Evolutionary conservation across 345 rosid species (phyloP).

Genomic region (Heritiera fomes): DNA sequence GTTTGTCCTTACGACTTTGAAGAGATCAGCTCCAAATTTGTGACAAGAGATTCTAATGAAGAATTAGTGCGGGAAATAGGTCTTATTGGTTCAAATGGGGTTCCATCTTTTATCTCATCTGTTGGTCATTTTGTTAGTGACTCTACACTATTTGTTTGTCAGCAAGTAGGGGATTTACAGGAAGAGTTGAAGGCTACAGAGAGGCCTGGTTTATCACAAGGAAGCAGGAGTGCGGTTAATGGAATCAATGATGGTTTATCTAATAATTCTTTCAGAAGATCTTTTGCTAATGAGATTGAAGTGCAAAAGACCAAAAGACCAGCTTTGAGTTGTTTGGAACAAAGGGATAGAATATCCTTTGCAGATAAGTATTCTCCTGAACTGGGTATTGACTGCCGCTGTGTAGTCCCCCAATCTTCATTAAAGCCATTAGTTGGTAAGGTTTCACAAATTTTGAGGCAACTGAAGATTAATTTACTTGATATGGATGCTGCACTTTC

Average conservation of each 20-base stretch:
- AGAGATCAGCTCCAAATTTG: constrained; percentile 73
- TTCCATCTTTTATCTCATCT: constrained; percentile 59
- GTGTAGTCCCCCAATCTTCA: constrained; percentile 78
- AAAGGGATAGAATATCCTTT: constrained; percentile 41
- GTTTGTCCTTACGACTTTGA: constrained; percentile 64
- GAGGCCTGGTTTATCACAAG: constrained; percentile 26
- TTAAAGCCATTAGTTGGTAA: constrained; percentile 68
- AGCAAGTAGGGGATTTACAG: constrained; percentile 33
- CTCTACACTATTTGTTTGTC: constrained; percentile 41
- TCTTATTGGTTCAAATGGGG: constrained; percentile 77
- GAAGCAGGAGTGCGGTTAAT: constrained; percentile 34
- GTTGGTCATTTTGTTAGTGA: constrained; percentile 53
- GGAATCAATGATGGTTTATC: constrained; percentile 32
- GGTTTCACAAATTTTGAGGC: constrained; percentile 46
- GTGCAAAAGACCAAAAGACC: constrained; percentile 30
- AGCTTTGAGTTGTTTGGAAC: constrained; percentile 40
- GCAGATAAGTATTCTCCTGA: constrained; percentile 27
- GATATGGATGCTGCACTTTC: constrained; percentile 92
- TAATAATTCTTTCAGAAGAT: constrained; percentile 28
- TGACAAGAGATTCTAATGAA: constrained; percentile 77
- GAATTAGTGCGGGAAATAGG: constrained; percentile 85
- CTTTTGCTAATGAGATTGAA: constrained; percentile 37
- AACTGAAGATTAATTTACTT: constrained; percentile 75
- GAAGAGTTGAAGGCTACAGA: constrained; percentile 33
- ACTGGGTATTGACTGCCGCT: constrained; percentile 34